phyloP scores from a whole-genome alignment of 768 basidiomycete species.

The Suillus occidentalis region DNA sequence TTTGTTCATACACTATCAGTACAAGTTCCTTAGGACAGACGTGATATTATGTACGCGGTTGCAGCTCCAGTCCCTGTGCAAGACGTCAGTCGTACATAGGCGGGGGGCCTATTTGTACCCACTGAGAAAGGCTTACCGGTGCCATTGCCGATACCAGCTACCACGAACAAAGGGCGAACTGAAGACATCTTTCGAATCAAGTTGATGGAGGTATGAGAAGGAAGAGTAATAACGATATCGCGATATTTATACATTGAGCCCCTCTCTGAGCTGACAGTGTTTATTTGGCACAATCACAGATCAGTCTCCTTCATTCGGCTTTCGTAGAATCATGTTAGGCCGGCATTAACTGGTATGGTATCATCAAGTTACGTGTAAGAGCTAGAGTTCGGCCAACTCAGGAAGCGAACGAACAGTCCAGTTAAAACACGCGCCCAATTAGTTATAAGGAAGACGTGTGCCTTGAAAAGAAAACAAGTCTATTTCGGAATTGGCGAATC shows the following conservation, averaged over 20 bases:
- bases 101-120: too few relatives aligned
- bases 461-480: background rate
- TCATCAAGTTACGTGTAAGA: background rate
- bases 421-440: too few relatives aligned
- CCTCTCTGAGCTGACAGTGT: background rate
- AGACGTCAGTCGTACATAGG: too few relatives aligned
- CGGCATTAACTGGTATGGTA: background rate
- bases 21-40: background rate
- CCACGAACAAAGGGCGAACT: slow-evolving; percentile 52
- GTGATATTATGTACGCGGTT: too few relatives aligned
- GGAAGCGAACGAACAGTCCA: background rate
- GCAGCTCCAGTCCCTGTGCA: too few relatives aligned
- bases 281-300: background rate
- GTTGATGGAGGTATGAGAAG: background rate
- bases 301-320: too few relatives aligned
- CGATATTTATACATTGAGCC: slow-evolving; percentile 15
- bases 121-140: too few relatives aligned
- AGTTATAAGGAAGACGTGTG: background rate
- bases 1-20: slow-evolving; percentile 6
- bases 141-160: slow-evolving; percentile 32
- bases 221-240: background rate
- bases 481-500: slow-evolving; percentile 5
- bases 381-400: background rate
- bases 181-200: slow-evolving; percentile 28
- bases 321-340: too few relatives aligned